These are phyloP conservation scores for Luffa aegyptiaca DNA, from an alignment of 306 rosid genomes.

Conservation along the genomic window DNA sequence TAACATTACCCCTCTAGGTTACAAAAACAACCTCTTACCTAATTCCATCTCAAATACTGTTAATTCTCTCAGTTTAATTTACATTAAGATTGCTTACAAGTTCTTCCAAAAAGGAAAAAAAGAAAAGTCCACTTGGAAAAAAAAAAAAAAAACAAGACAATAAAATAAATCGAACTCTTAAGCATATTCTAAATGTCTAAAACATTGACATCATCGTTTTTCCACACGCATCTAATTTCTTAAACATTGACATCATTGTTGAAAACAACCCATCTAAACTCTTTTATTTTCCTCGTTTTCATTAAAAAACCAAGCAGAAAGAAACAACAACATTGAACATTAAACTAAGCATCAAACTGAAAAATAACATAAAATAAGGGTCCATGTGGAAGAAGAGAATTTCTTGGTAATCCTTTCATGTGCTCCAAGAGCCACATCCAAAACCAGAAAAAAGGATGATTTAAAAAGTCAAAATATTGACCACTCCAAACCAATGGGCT, in stretches of 20 bases:
- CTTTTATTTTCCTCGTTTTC: background rate
- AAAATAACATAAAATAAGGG: background rate
- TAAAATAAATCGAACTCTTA: background rate
- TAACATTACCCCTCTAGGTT: background rate
- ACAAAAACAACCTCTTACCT: background rate
- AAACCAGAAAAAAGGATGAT: background rate
- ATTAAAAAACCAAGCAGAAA: background rate
- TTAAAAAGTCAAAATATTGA: conserved; percentile 6
- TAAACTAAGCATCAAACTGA: background rate
- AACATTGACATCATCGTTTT: conserved; percentile 9
- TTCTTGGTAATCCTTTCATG: conserved; percentile 12
- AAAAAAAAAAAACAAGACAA: background rate
- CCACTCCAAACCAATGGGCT: background rate
- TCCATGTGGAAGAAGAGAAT: background rate
- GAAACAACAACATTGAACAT: background rate
- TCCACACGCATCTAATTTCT: background rate
- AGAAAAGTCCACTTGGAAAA: background rate
- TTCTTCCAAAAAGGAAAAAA: background rate
- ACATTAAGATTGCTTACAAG: background rate
- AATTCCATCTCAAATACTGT: background rate
- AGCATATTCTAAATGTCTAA: conserved; percentile 4
- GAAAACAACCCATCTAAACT: background rate
- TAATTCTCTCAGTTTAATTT: background rate
- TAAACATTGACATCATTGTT: background rate
- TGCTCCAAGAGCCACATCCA: conserved; percentile 14